Evolutionary conservation across 2,329 filamentous ascomycete genomes (phyloP).

Genomic region (Anisogramma anomala): DNA sequence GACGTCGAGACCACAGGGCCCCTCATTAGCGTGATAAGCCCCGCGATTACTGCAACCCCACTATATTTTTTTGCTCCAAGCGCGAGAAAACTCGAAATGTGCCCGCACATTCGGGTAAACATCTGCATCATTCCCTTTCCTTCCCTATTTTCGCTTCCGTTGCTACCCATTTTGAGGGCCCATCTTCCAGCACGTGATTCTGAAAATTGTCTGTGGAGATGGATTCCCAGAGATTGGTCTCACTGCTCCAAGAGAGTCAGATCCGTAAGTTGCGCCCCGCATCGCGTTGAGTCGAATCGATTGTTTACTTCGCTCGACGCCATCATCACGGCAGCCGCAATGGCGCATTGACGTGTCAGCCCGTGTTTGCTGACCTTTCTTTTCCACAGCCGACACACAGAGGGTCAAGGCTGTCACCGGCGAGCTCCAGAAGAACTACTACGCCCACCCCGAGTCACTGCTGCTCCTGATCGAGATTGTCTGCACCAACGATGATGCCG

Average conservation of each 20-base stretch:
- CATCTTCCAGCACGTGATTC: background rate
- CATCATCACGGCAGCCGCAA: background rate
- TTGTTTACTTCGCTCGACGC: background rate
- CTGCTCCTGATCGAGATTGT: constrained; percentile 80
- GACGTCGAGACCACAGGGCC: too few relatives aligned
- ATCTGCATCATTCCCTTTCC: too few relatives aligned
- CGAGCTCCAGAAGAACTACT: constrained; percentile 87
- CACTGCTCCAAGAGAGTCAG: constrained; percentile 78
- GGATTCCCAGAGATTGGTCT: constrained; percentile 74
- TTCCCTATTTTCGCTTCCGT: too few relatives aligned
- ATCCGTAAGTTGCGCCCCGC: constrained; percentile 52
- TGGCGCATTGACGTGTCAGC: background rate
- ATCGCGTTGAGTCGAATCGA: background rate
- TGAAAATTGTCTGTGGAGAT: constrained; percentile 31
- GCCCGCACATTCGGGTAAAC: too few relatives aligned
- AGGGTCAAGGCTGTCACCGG: constrained; percentile 83
- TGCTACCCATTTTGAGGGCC: constrained; percentile 1
- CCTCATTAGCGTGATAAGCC: too few relatives aligned
- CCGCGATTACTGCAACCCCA: too few relatives aligned
- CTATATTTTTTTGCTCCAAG: too few relatives aligned
- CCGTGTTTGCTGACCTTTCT: constrained; percentile 24
- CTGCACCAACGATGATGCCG: constrained; percentile 60
- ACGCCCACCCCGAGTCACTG: constrained; percentile 72
- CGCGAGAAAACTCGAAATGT: too few relatives aligned
- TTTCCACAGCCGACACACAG: constrained; percentile 64